A percentile compares a stretch with the other conserved stretches of the same genome.
phyloP scores from a whole-genome alignment of 164 flowering plant genomes.

The Platanus orientalis region DNA sequence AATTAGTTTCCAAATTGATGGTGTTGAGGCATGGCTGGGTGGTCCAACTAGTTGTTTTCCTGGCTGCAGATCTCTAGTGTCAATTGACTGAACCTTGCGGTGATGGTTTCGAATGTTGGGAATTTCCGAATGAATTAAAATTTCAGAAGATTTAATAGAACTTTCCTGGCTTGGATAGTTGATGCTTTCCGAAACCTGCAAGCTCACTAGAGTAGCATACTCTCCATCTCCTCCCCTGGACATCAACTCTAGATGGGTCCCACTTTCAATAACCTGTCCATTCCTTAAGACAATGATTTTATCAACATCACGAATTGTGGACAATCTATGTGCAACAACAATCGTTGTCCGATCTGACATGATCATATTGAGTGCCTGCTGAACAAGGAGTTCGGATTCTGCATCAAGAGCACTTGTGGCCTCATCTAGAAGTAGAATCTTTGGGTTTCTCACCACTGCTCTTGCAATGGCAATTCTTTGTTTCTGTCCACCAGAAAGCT shows the following conservation, averaged over 20 bases:
- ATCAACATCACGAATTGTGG: conserved; percentile 50
- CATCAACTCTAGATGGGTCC: conserved; percentile 50
- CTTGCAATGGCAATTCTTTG: conserved; percentile 71
- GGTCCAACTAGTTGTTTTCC: not conserved
- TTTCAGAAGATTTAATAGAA: conserved; percentile 8
- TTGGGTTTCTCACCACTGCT: conserved; percentile 60
- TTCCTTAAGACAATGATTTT: conserved; percentile 47
- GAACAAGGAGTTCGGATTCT: conserved; percentile 57
- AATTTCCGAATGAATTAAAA: conserved; percentile 24
- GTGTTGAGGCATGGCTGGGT: conserved; percentile 17
- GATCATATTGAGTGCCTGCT: conserved; percentile 44
- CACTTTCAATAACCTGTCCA: conserved; percentile 64
- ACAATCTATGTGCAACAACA: conserved; percentile 57
- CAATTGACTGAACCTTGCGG: conserved; percentile 11
- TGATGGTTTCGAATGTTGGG: conserved; percentile 11
- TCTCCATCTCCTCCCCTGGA: conserved; percentile 42
- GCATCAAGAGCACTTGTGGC: conserved; percentile 72
- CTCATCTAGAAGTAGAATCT: conserved; percentile 63
- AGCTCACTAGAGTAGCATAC: conserved; percentile 53
- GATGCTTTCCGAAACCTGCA: conserved; percentile 33
- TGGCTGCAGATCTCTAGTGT: conserved; percentile 15
- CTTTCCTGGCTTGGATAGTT: conserved; percentile 13
- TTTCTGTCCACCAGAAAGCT: conserved; percentile 68
- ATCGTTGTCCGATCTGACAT: conserved; percentile 54
- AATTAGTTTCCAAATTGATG: conserved; percentile 49